phyloP scores from a whole-genome alignment of 139 green algal genomes.

The Trebouxia sp. region DNA sequence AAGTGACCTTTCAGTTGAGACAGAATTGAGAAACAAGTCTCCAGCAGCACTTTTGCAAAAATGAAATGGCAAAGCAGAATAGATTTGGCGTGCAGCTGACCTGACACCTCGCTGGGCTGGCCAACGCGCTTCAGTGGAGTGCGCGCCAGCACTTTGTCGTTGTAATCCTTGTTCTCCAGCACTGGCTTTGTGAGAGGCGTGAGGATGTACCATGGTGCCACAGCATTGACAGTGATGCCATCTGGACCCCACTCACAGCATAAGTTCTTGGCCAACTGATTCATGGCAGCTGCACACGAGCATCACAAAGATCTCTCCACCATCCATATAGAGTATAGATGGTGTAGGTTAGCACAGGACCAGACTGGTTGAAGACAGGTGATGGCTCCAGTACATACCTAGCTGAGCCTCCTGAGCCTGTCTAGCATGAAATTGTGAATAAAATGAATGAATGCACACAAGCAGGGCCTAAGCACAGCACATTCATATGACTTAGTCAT shows the following conservation, averaged over 20 bases:
- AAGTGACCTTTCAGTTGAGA: too few relatives aligned
- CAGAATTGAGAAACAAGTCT: background rate
- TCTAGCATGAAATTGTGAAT: too few relatives aligned
- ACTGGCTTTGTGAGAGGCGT: constrained; percentile 71
- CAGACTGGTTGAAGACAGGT: too few relatives aligned
- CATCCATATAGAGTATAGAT: background rate
- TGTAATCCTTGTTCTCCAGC: constrained; percentile 53
- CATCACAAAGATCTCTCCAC: background rate
- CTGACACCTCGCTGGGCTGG: constrained; percentile 70
- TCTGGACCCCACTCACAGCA: constrained; percentile 87
- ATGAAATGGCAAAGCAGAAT: background rate
- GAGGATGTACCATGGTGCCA: constrained; percentile 92
- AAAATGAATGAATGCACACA: too few relatives aligned
- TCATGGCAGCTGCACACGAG: constrained; percentile 72
- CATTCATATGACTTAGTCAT: too few relatives aligned
- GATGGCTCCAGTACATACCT: too few relatives aligned
- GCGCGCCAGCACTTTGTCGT: constrained; percentile 60
- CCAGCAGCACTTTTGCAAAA: background rate
- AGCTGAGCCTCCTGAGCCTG: too few relatives aligned
- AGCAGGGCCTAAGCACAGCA: too few relatives aligned
- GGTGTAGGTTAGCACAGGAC: background rate
- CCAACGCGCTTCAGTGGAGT: constrained; percentile 83
- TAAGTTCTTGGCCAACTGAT: constrained; percentile 85
- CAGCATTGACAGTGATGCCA: constrained; percentile 80
- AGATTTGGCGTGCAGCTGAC: background rate